Base-by-base conservation (phyloP, 2,329 filamentous ascomycete genomes). In the Fusarium penzigii region DNA sequence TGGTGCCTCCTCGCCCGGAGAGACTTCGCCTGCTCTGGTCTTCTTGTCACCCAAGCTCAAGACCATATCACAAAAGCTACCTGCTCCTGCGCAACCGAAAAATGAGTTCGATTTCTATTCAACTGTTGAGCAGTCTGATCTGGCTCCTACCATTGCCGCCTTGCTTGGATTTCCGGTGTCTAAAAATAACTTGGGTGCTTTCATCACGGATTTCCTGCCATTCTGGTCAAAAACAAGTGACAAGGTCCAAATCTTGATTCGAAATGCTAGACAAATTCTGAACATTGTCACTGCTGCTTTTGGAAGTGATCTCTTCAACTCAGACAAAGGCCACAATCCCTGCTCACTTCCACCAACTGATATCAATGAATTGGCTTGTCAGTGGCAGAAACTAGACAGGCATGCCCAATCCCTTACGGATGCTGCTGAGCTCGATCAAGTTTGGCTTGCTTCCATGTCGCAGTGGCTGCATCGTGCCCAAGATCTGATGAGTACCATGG, bases 21-120 rank as follows among this genome's bases (percentile, higher is more conserved):
- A 99, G 75, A 97, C 94, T 2, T 97, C 93, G 1, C 88, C 94
- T 0, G 94, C 94, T 14, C 75, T 99, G 10, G 82, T 97, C 17
- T 97, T 99, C 69, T 83, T 96, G 58, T 94, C 92, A 3, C 92
- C 93, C 0, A 94, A 91, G 65, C 78, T 96, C 41, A 83, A 81
- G 64, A 67, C 73, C 1, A 74, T 92, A 7, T 77, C 79, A 3
- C 59, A 68, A 2, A 65, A 59, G 10, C 62, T 71, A 3, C 51
- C 70, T 36, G 74, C 76, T 39, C 92, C 92, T 1, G 73, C 82
- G 4, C 70, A 78, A 12, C 81, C 84, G 7, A 76, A 76, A 38
- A 79, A 85, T 16, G 86, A 94, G 56, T 96, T 96, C 60, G 83
- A 89, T 53, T 97, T 90, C 68, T 97, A 97, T 69, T 79, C 78